Percentiles rank a stretch among this genome's conserved stretches.
phyloP scores from a whole-genome alignment of 2,329 filamentous ascomycete genomes.

The Periconia sp. region DNA sequence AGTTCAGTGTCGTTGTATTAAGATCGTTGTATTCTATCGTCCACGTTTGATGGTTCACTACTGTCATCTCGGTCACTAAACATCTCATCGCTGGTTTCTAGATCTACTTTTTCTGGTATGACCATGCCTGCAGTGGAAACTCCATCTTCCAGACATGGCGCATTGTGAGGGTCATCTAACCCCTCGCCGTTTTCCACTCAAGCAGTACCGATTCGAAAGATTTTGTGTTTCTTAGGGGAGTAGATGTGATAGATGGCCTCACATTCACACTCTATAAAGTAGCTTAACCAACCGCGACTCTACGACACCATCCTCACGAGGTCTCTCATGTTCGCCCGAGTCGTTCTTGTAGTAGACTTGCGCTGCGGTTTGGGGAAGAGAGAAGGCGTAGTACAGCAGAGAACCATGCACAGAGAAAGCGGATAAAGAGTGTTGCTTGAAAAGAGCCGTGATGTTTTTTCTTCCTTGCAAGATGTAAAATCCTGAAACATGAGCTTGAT shows the following conservation, averaged over 20 bases:
- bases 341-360: too few species aligned
- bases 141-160: constrained; percentile 2
- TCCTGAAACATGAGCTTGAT: too few species aligned
- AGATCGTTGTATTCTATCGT: not conserved
- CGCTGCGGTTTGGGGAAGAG: too few species aligned
- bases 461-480: too few species aligned
- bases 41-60: not conserved
- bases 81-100: not conserved
- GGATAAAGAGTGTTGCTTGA: too few species aligned
- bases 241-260: constrained; percentile 1
- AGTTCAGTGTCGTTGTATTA: not conserved
- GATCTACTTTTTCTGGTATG: not conserved
- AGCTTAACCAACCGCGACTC: constrained; percentile 1
- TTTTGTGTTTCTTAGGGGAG: constrained; percentile 1
- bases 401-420: too few species aligned
- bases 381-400: too few species aligned
- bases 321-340: too few species aligned
- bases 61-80: not conserved
- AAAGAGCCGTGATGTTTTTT: too few species aligned
- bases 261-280: constrained; percentile 1
- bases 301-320: too few species aligned
- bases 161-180: not conserved
- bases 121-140: not conserved
- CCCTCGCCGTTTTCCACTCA: constrained; percentile 1
- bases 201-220: not conserved